Percentiles rank a stretch among this genome's conserved stretches.
Conservation (phyloP, 495 filamentous ascomycete species). For the Lophiostoma macrostomum region DNA sequence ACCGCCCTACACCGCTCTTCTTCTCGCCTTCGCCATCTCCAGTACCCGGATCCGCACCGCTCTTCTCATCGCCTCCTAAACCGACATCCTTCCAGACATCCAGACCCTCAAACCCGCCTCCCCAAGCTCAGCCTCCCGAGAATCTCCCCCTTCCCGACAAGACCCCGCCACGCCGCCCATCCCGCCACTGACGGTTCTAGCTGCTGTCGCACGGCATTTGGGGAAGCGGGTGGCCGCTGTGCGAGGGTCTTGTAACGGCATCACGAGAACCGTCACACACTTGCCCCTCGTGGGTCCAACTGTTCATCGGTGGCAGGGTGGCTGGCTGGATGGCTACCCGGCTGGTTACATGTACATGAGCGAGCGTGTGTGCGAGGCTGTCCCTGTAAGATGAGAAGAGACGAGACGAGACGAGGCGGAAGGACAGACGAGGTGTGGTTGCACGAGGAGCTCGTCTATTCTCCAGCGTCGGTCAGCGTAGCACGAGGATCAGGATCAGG, state of each 20-base stretch:
- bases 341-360: too few species aligned
- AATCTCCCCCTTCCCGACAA: neutral
- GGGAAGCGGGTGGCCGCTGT: slow-evolving; percentile 8
- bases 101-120: neutral
- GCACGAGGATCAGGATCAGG: too few species aligned
- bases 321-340: too few species aligned
- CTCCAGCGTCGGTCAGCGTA: neutral
- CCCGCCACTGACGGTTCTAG: neutral
- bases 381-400: too few species aligned
- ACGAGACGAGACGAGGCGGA: neutral
- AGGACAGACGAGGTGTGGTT: neutral
- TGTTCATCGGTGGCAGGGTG: too few species aligned
- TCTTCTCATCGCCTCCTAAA: neutral
- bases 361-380: too few species aligned
- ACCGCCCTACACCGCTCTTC: slow-evolving; percentile 21
- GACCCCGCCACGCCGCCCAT: neutral
- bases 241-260: too few species aligned
- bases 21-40: too few species aligned
- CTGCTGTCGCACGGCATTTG: slow-evolving; percentile 3
- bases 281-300: too few species aligned
- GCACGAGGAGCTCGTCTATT: slow-evolving; percentile 5
- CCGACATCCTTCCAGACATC: neutral
- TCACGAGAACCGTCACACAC: too few species aligned
- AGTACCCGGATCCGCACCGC: too few species aligned
- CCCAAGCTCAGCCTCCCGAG: neutral